Percentiles rank a stretch among this genome's conserved stretches.
Evolutionary conservation across 192 early-diverging fungal species (phyloP).

Genomic region (Geranomyces michiganensis): DNA sequence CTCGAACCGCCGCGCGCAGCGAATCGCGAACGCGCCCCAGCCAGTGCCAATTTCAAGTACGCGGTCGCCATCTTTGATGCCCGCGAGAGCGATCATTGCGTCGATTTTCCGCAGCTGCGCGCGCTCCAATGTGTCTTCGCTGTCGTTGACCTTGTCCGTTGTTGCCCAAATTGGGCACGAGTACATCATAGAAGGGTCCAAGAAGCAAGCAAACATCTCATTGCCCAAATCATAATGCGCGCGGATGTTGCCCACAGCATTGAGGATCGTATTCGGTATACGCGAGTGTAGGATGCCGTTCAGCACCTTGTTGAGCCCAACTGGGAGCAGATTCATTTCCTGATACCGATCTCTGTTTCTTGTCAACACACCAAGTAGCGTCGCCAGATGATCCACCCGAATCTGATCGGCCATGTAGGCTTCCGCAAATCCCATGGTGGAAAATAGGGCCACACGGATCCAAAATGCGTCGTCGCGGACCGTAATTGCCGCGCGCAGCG

Average conservation of each 20-base stretch:
- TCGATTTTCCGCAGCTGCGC: conserved; percentile 69
- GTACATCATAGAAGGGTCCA: conserved; percentile 73
- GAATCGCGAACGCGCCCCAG: conserved; percentile 71
- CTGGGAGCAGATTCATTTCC: conserved; percentile 51
- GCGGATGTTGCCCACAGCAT: conserved; percentile 62
- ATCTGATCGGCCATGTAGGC: conserved; percentile 73
- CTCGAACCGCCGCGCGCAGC: conserved; percentile 57
- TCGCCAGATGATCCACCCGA: conserved; percentile 50
- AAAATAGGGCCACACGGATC: conserved; percentile 57
- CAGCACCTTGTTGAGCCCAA: conserved; percentile 54
- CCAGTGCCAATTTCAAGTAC: conserved; percentile 75
- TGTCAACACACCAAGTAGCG: conserved; percentile 59
- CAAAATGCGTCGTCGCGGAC: conserved; percentile 66
- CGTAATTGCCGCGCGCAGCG: conserved; percentile 44
- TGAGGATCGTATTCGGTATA: conserved; percentile 68
- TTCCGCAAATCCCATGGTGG: conserved; percentile 67
- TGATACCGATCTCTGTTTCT: conserved; percentile 58
- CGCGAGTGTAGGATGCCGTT: conserved; percentile 58
- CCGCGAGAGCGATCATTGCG: conserved; percentile 60
- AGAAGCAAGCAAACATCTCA: conserved; percentile 72
- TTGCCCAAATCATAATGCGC: conserved; percentile 79
- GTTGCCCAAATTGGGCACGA: conserved; percentile 69
- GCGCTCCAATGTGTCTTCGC: conserved; percentile 59
- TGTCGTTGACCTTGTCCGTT: conserved; percentile 24
- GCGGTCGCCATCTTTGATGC: conserved; percentile 54